A percentile compares a stretch with the other conserved stretches of the same genome.
These are phyloP conservation scores for Macrophomina phaseolina DNA, from an alignment of 2,329 filamentous ascomycete genomes.

Conservation along the genomic window DNA sequence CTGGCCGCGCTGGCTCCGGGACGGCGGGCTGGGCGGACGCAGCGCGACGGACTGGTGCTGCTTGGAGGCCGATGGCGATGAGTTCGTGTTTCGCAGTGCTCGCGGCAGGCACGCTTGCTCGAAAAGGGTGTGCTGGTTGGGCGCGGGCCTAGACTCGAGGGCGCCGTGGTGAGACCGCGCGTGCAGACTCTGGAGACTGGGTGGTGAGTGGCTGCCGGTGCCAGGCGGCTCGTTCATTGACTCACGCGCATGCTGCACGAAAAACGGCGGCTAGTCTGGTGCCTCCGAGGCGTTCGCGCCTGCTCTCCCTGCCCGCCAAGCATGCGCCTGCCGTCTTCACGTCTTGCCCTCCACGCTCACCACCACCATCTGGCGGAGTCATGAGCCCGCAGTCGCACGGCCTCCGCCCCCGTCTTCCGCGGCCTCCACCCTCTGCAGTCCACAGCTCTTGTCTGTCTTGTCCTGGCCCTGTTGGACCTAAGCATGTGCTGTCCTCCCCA, in stretches of 20 bases:
- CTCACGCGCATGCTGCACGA: constrained; percentile 1
- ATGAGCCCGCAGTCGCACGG: neutral
- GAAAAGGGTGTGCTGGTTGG: too few species aligned
- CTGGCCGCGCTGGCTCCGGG: neutral
- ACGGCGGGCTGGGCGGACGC: neutral
- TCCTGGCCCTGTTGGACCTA: too few species aligned
- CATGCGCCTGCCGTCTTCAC: neutral
- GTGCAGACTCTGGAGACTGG: neutral
- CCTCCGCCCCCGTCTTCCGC: neutral
- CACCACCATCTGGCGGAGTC: neutral
- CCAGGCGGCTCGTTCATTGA: neutral
- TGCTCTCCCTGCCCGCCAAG: neutral
- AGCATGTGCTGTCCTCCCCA: neutral
- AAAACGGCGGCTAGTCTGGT: constrained; percentile 17
- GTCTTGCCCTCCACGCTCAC: neutral
- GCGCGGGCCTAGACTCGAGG: constrained; percentile 5
- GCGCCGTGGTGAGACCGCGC: constrained; percentile 8
- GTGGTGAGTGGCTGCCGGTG: neutral
- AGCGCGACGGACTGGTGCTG: constrained; percentile 3
- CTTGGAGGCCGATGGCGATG: neutral
- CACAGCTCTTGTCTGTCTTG: neutral
- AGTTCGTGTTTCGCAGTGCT: neutral
- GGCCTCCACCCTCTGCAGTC: neutral
- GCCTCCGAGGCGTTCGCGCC: neutral
- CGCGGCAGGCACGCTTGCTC: neutral